Evolutionary conservation across 2,329 filamentous ascomycete genomes (phyloP).

Genomic region (Epichloe hybrida): DNA sequence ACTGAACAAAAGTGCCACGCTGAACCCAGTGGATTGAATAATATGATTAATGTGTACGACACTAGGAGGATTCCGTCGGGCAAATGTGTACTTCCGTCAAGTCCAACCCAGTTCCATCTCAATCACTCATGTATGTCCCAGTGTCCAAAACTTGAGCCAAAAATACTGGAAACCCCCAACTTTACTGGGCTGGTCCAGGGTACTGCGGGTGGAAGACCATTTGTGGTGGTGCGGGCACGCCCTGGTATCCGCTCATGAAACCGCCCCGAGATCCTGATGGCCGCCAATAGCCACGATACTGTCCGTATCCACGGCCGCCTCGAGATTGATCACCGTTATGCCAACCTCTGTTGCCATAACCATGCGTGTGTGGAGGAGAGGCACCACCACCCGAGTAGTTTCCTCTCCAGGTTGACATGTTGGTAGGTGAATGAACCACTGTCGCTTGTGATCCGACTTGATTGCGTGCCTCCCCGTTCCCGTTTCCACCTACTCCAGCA

Average conservation of each 20-base stretch:
- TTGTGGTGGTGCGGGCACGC: background rate
- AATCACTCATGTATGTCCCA: background rate
- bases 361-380: background rate
- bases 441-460: background rate
- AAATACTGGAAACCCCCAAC: background rate
- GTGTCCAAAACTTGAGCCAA: background rate
- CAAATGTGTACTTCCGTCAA: background rate
- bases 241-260: background rate
- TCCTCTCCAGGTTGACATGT: background rate
- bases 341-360: slow-evolving; percentile 2
- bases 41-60: too few species aligned
- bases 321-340: slow-evolving; percentile 7
- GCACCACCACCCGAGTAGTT: background rate
- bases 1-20: too few species aligned
- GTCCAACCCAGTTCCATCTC: background rate
- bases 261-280: background rate
- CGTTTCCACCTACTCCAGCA: background rate
- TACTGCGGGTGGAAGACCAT: background rate
- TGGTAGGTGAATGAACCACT: background rate
- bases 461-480: background rate
- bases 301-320: slow-evolving; percentile 8
- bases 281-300: slow-evolving; percentile 3
- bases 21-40: too few species aligned
- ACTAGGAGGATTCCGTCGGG: too few species aligned
- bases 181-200: background rate